A percentile compares a stretch with the other conserved stretches of the same genome.
phyloP scores from a whole-genome alignment of 2,329 filamentous ascomycete genomes.

The Aspergillus phoenicis region DNA sequence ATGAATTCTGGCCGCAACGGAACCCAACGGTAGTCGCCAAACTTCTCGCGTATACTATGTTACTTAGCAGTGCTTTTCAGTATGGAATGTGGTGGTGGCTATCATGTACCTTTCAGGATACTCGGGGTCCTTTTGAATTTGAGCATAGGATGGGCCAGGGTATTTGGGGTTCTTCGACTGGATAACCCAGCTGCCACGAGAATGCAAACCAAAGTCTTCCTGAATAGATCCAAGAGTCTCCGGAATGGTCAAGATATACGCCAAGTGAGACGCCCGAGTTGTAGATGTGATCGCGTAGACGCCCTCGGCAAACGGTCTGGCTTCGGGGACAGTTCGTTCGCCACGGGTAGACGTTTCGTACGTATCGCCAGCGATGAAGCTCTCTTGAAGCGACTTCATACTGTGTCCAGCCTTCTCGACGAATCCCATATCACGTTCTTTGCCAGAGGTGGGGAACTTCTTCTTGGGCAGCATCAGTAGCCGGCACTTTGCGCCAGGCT shows the following conservation, averaged over 20 bases:
- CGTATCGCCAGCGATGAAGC: conserved; percentile 66
- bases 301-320: conserved; percentile 78
- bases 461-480: conserved; percentile 84
- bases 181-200: conserved; percentile 75
- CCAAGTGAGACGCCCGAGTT: conserved; percentile 72
- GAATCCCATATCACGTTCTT: conserved; percentile 77
- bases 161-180: conserved; percentile 78
- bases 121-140: conserved; percentile 65
- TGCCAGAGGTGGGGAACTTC: conserved; percentile 67
- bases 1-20: conserved; percentile 73
- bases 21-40: conserved; percentile 72
- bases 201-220: conserved; percentile 69
- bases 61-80: no score
- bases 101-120: conserved; percentile 67
- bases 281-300: conserved; percentile 80
- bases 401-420: conserved; percentile 72
- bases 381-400: conserved; percentile 70
- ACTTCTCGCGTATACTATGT: conserved; percentile 68
- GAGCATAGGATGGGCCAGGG: conserved; percentile 64
- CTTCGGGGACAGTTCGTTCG: conserved; percentile 67
- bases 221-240: conserved; percentile 71
- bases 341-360: conserved; percentile 78
- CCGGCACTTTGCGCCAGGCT: conserved; percentile 64
- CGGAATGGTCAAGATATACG: conserved; percentile 77
- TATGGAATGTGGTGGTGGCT: not conserved